Evolutionary conservation across 2,329 filamentous ascomycete genomes (phyloP).

Genomic region (Ceratocystis diversiconidia): DNA sequence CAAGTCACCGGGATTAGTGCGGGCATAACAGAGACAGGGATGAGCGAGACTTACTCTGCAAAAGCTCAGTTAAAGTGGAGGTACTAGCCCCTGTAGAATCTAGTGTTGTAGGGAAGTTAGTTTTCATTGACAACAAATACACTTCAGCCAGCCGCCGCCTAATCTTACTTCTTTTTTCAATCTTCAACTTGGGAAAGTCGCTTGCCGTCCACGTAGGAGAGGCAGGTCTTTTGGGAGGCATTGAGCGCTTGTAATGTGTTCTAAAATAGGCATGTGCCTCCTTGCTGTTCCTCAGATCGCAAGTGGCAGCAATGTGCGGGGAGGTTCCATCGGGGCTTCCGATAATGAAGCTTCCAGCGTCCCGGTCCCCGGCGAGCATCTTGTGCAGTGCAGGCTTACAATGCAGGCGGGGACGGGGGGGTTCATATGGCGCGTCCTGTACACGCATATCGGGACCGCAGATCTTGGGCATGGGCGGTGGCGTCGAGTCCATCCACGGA

Average conservation of each 20-base stretch:
- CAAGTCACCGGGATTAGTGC: not conserved
- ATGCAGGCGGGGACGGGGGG: slow-evolving; percentile 10
- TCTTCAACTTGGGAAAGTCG: slow-evolving; percentile 2
- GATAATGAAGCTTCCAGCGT: slow-evolving; percentile 15
- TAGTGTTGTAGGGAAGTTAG: not conserved
- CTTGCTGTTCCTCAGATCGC: slow-evolving; percentile 13
- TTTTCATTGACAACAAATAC: not conserved
- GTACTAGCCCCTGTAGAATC: not conserved
- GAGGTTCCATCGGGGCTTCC: slow-evolving; percentile 11
- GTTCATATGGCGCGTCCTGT: not conserved
- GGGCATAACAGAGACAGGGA: not conserved
- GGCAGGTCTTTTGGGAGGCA: not conserved
- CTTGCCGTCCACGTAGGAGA: not conserved
- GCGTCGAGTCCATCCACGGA: slow-evolving; percentile 7
- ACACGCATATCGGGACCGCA: not conserved
- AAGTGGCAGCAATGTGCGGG: slow-evolving; percentile 10
- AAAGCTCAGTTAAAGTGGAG: slow-evolving; percentile 7
- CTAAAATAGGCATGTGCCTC: slow-evolving; percentile 14
- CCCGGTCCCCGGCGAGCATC: slow-evolving; percentile 15
- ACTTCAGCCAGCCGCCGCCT: not conserved
- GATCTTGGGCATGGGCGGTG: not conserved
- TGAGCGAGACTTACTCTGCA: slow-evolving; percentile 10
- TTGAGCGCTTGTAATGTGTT: slow-evolving; percentile 11
- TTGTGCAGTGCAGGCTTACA: slow-evolving; percentile 11
- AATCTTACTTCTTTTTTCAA: not conserved